Percentiles rank a stretch among this genome's conserved stretches.
phyloP scores from a whole-genome alignment of 2,329 filamentous ascomycete species.

The Leptographium lundbergii region DNA sequence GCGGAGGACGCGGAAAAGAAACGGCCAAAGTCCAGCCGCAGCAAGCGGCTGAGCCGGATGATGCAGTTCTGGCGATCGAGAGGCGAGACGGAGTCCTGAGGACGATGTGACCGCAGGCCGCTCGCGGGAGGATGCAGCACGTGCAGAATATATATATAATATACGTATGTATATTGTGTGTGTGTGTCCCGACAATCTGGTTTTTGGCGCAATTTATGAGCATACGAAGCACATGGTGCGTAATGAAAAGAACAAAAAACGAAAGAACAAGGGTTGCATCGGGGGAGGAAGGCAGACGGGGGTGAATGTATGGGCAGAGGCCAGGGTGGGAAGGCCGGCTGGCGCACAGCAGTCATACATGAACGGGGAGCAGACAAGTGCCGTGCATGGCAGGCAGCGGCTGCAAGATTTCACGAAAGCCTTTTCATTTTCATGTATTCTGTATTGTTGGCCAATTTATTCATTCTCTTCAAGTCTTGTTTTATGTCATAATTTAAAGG shows the following conservation, averaged over 20 bases:
- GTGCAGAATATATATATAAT: neutral
- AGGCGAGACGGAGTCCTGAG: slow-evolving; percentile 17
- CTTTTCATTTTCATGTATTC: slow-evolving; percentile 1
- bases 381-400: neutral
- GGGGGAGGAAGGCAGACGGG: neutral
- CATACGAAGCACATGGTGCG: slow-evolving; percentile 9
- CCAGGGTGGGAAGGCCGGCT: neutral
- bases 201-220: slow-evolving; percentile 7
- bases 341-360: neutral
- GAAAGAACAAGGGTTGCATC: neutral
- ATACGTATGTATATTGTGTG: neutral
- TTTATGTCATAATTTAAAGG: neutral
- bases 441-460: neutral
- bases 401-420: slow-evolving; percentile 1
- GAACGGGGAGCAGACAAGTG: neutral
- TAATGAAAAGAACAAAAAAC: slow-evolving; percentile 2
- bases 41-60: slow-evolving; percentile 59
- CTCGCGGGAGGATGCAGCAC: neutral
- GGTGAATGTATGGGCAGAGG: neutral
- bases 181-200: neutral
- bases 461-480: neutral
- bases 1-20: slow-evolving; percentile 38
- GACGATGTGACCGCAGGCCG: neutral
- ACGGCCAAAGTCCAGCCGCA: slow-evolving; percentile 46
- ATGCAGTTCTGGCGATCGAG: slow-evolving; percentile 68